A percentile compares a stretch with the other conserved stretches of the same genome.
phyloP scores from a whole-genome alignment of 2,329 filamentous ascomycete species.

The Fragosphaeria purpurea region DNA sequence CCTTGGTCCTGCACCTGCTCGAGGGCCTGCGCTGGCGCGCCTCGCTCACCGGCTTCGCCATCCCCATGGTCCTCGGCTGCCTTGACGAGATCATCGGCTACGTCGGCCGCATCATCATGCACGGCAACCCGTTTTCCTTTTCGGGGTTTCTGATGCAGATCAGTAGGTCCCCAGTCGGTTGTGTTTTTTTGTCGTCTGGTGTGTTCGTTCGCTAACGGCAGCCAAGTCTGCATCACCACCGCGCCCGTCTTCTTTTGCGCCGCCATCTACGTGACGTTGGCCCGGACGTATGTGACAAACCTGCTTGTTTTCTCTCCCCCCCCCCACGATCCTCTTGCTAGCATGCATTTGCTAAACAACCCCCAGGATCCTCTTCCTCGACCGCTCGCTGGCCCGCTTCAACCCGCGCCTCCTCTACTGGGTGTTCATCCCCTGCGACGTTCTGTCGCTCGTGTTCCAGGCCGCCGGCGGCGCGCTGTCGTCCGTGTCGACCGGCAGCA shows the following conservation, averaged over 20 bases:
- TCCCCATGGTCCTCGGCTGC: slow-evolving; percentile 46
- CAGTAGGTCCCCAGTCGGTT: slow-evolving; percentile 24
- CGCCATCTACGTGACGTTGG: slow-evolving; percentile 55
- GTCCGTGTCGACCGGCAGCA: slow-evolving; percentile 32
- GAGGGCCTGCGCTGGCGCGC: slow-evolving; percentile 37
- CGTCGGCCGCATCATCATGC: slow-evolving; percentile 46
- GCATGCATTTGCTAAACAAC: not conserved
- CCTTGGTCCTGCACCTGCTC: slow-evolving; percentile 34
- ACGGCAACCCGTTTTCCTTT: slow-evolving; percentile 48
- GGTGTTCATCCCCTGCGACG: slow-evolving; percentile 42
- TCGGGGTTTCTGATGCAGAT: slow-evolving; percentile 57
- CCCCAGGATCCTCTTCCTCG: slow-evolving; percentile 26
- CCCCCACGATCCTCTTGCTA: not conserved
- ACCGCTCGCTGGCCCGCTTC: slow-evolving; percentile 29
- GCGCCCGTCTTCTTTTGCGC: slow-evolving; percentile 49
- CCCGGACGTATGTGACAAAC: slow-evolving; percentile 9
- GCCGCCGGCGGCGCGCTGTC: slow-evolving; percentile 45
- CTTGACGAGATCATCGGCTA: slow-evolving; percentile 53
- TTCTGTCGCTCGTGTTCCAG: slow-evolving; percentile 45
- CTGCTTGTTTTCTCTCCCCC: not conserved
- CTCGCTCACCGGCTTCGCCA: slow-evolving; percentile 33
- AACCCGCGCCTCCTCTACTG: slow-evolving; percentile 31
- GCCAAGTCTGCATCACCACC: slow-evolving; percentile 45
- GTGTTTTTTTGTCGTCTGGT: not conserved
- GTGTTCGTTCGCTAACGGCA: not conserved